Conservation (phyloP, 2,329 filamentous ascomycete species). For the Intubia oerlemansii region DNA sequence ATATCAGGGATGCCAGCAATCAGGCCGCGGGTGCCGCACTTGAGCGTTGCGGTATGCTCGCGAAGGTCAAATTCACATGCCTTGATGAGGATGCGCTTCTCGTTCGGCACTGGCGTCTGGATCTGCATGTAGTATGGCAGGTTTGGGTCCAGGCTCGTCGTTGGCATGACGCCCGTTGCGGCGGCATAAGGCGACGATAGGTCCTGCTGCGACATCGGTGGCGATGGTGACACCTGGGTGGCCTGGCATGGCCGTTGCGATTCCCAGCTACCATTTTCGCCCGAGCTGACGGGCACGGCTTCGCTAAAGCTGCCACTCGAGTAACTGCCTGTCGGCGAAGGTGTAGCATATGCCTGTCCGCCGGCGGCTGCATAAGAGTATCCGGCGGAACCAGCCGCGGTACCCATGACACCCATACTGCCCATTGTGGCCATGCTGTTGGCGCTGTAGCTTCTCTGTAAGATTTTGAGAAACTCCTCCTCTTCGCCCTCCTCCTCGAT, state of each 20-base stretch:
- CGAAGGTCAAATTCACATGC: constrained; percentile 35
- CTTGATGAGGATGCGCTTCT: constrained; percentile 33
- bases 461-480: constrained; percentile 8
- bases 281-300: constrained; percentile 21
- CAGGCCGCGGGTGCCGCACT: constrained; percentile 32
- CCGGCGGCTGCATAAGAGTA: too few relatives aligned
- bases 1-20: constrained; percentile 22
- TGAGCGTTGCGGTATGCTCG: constrained; percentile 24
- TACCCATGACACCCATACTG: too few relatives aligned
- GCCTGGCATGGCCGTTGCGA: constrained; percentile 10
- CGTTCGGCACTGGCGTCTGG: constrained; percentile 21
- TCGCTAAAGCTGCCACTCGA: too few relatives aligned
- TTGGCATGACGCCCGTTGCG: not conserved
- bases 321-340: too few relatives aligned
- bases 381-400: too few relatives aligned
- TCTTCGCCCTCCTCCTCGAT: constrained; percentile 28
- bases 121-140: constrained; percentile 5
- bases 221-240: not conserved
- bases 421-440: too few relatives aligned
- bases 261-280: constrained; percentile 22
- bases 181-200: not conserved
- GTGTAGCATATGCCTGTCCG: too few relatives aligned
- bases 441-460: too few relatives aligned
- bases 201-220: too few relatives aligned
- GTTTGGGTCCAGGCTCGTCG: not conserved